Evolutionary conservation across 345 rosid genomes (phyloP), one percentile per base, ranked within the genome.

Genomic region (Garcia nutans): DNA sequence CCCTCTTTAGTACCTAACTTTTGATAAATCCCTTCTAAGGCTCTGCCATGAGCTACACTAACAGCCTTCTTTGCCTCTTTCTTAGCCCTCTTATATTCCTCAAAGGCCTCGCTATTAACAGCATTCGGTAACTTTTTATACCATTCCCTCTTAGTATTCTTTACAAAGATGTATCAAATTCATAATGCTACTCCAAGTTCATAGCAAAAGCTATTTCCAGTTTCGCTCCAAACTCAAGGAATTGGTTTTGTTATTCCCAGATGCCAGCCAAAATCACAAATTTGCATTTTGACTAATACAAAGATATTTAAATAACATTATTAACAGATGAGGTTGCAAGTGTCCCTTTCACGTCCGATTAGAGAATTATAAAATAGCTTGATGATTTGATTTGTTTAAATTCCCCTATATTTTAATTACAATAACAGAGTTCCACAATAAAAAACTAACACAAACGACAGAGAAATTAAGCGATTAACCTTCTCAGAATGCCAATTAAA

Each of bases 401-500:
- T 26, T 16, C 19, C 4, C 0, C 13, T 26, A 16, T 15, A 9
- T 22, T 60, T 26, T 9, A 60, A 60, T 26, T 60, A 23, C 33
- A 8, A 60, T 12, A 60, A 24, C 15, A 60, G 37, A 26, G 23
- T 20, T 23, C 65, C 33, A 13, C 6, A 0, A 61, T 28, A 61
- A 62, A 62, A 15, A 13, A 37, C 5, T 37, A 37, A 37, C 41
- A 37, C 7, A 17, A 28, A 28, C 52, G 24, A 16, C 42, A 26
- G 1, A 50, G 20, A 49, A 23, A 68, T 68, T 13, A 19, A 31
- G 49, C 19, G 2, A 74, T 75, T 23, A 41, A 89, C 98, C 97
- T 91, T 76, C 90, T 76, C n/a, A 96, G 93, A 84, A 87, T 77
- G 71, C 82, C 99, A 28, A 96, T 80, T 81, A 86, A 80, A 56